Evolutionary conservation across 1,284 basidiomycete species (phyloP).

Genomic region (Ceraceosorus guamensis): DNA sequence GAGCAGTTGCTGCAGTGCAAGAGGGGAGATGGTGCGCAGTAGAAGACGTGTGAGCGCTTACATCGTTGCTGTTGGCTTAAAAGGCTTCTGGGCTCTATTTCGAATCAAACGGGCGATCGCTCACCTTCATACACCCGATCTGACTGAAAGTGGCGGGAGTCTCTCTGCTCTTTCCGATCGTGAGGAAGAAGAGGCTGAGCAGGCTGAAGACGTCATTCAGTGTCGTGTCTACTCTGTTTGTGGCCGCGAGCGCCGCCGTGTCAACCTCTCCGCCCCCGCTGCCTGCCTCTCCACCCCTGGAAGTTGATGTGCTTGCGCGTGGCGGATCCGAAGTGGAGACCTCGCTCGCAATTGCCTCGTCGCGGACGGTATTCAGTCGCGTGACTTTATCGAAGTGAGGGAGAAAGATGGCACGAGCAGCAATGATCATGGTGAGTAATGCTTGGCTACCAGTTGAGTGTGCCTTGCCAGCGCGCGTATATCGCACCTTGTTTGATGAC

Average conservation of each 20-base stretch:
- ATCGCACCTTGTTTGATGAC: conserved; percentile 82
- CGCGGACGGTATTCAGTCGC: conserved; percentile 81
- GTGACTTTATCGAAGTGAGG: conserved; percentile 59
- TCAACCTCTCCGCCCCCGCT: conserved; percentile 1
- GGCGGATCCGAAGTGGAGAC: conserved; percentile 9
- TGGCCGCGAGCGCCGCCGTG: conserved; percentile 18
- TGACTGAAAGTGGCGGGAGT: conserved; percentile 45
- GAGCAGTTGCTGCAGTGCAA: conserved; percentile 26
- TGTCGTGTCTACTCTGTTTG: conserved; percentile 47
- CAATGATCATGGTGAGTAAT: neutral
- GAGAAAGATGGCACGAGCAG: conserved; percentile 18
- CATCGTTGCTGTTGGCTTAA: neutral
- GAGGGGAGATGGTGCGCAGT: neutral
- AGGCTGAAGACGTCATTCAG: conserved; percentile 47
- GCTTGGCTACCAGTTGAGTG: neutral
- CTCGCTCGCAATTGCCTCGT: conserved; percentile 50
- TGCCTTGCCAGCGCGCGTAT: too few species aligned
- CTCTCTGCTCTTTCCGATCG: conserved; percentile 45
- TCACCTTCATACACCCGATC: conserved; percentile 42
- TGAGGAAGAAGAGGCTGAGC: conserved; percentile 47
- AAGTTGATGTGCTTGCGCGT: neutral
- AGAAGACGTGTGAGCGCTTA: neutral
- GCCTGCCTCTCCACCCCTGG: neutral
- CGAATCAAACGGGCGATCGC: neutral
- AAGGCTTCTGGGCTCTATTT: neutral